Conservation (phyloP, 2,329 filamentous ascomycete species). For the Colletotrichum eleusines region DNA sequence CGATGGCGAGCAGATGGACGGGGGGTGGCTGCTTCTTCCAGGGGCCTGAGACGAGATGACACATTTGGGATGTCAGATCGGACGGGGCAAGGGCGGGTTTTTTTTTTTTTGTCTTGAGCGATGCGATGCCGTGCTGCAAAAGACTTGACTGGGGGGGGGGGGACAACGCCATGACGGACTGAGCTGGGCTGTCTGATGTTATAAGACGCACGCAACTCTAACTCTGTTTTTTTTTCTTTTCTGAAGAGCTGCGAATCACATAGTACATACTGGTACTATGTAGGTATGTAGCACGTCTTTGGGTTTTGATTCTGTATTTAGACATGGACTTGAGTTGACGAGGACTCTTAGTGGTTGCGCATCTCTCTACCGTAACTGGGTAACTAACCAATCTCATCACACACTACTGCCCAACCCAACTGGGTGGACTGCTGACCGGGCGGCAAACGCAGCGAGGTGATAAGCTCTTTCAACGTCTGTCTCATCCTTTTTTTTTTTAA, state of each 20-base stretch:
- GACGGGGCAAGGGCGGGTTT: constrained; percentile 41
- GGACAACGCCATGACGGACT: not conserved
- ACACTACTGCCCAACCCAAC: no score
- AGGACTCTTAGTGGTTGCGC: not conserved
- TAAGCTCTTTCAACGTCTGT: not conserved
- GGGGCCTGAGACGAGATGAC: constrained; percentile 42
- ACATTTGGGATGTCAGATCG: constrained; percentile 42
- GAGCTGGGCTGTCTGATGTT: not conserved
- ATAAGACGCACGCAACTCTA: not conserved
- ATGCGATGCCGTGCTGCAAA: constrained; percentile 15
- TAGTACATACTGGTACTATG: no score
- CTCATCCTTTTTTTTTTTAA: not conserved
- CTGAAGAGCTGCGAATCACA: not conserved
- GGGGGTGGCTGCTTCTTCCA: not conserved
- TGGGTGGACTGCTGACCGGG: no score
- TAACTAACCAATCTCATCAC: no score
- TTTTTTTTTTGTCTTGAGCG: no score
- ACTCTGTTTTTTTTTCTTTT: no score
- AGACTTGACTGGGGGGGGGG: not conserved
- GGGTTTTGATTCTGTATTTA: accelerated
- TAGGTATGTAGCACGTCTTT: no score
- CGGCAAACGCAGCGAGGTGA: no score
- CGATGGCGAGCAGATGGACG: no score
- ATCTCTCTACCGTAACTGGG: no score
- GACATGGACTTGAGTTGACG: not conserved